These are phyloP conservation scores for Blastomyces silverae DNA, from an alignment of 2,329 filamentous ascomycete genomes.

Conservation along the genomic window DNA sequence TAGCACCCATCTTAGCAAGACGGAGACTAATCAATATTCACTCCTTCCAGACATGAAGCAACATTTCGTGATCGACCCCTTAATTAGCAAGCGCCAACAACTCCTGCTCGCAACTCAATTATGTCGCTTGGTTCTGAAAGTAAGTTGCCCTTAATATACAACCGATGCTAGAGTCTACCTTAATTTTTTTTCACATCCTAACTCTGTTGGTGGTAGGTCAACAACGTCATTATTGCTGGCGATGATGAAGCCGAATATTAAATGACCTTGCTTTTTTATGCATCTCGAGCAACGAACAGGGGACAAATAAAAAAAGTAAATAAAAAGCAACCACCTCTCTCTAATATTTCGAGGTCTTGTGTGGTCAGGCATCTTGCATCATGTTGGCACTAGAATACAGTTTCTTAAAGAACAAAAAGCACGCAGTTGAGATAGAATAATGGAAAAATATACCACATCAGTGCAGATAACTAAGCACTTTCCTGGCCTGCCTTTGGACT, in stretches of 20 bases:
- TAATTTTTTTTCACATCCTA: conserved; percentile 18
- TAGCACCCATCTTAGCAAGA: background rate
- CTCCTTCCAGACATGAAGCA: conserved; percentile 75
- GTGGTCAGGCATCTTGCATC: background rate
- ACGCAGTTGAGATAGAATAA: conserved; percentile 8
- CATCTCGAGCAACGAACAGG: background rate
- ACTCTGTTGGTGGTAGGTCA: conserved; percentile 47
- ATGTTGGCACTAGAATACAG: background rate
- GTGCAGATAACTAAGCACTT: background rate
- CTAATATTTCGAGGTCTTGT: background rate
- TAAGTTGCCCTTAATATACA: conserved; percentile 33
- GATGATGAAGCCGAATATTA: conserved; percentile 84
- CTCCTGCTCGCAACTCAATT: conserved; percentile 92
- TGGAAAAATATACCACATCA: background rate
- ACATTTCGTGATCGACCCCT: conserved; percentile 93
- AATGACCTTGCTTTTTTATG: background rate
- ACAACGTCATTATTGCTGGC: conserved; percentile 90
- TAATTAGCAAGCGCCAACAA: conserved; percentile 98
- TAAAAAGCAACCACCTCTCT: background rate
- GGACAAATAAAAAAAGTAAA: background rate
- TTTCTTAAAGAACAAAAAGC: conserved; percentile 4
- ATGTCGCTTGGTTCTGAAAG: conserved; percentile 96
- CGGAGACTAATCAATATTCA: conserved; percentile 16
- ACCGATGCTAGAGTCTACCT: background rate
- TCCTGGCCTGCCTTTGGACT: background rate